Base-by-base conservation (phyloP, 2,329 filamentous ascomycete species). In the Huntiella omanensis region DNA sequence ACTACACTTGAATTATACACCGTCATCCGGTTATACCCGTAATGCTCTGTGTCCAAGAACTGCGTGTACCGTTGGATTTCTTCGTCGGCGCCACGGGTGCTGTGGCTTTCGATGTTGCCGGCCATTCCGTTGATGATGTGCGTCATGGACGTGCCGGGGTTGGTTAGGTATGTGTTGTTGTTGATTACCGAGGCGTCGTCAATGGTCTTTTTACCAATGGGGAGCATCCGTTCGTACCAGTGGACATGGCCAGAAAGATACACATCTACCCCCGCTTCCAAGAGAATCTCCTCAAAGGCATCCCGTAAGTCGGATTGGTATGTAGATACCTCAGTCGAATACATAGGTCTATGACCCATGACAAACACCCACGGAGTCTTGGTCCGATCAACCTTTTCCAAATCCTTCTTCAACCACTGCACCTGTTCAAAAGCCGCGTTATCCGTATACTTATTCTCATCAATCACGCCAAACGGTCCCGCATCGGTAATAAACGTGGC, bases 81-180 rank as follows among this genome's bases (percentile, higher is more conserved):
- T 54, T 65, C 50, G 19, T 57, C 58, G 3, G 49, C 49, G 43
- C 53, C 53, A 11, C 70, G 54, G 2, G 57, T 60, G 50, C 58
- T 63, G 56, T 71, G 68, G 48, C 62, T 65, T 52, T 70, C 68
- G 38, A 70, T 62, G 50, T 70, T 70, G 16, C 68, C 68, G 3
- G 68, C 68, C 60, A 67, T 66, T n/a, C 68, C 68, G 53, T 70
- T 71, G 55, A 67, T 59, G 33, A 71, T 58, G 49, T 70, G 66
- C 1, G 65, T 67, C 50, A 71, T 64, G 13, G 65, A 68, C 17
- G 57, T 59, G 40, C 68, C 67, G 1, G 64, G 58, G 51, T 68
- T 69, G 46, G 62, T 62, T 40, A 54, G 52, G 57, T 69, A 71
- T 7, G 66, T 70, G 55, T 67, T 60, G 50, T 68, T 65, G 55